Evolutionary conservation across 495 filamentous ascomycete genomes (phyloP).

Genomic region (Cetradonia linearis): DNA sequence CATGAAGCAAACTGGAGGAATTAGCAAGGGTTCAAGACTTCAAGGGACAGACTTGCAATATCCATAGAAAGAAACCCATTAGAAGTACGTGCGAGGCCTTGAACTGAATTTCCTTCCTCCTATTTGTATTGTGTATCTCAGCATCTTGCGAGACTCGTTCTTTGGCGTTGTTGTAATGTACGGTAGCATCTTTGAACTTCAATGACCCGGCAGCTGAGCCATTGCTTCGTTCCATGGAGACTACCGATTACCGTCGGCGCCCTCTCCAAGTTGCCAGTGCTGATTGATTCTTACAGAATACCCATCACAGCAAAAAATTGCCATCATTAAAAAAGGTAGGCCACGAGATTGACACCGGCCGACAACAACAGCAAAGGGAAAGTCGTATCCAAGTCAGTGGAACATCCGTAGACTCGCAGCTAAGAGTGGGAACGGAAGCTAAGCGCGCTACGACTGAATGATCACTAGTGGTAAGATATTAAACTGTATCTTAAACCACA

Average conservation of each 20-base stretch:
- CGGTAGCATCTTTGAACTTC: conserved; percentile 12
- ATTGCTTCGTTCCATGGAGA: conserved; percentile 10
- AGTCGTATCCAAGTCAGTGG: neutral
- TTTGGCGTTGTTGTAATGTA: conserved; percentile 13
- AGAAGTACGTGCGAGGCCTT: conserved; percentile 44
- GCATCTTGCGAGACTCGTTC: neutral
- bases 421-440: neutral
- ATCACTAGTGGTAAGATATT: too few relatives aligned
- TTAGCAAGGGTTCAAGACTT: conserved; percentile 12
- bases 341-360: neutral
- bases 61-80: conserved; percentile 40
- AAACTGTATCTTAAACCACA: too few relatives aligned
- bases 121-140: conserved; percentile 21
- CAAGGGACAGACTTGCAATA: conserved; percentile 29
- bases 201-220: conserved; percentile 1
- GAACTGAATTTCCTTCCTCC: conserved; percentile 38
- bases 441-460: too few relatives aligned
- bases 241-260: neutral
- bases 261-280: neutral
- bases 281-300: neutral
- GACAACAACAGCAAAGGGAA: neutral
- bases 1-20: conserved; percentile 54
- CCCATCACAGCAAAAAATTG: neutral
- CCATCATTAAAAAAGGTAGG: neutral
- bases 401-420: neutral